phyloP scores from a whole-genome alignment of 1,284 basidiomycete genomes.

The Cutaneotrichosporon dermatis region DNA sequence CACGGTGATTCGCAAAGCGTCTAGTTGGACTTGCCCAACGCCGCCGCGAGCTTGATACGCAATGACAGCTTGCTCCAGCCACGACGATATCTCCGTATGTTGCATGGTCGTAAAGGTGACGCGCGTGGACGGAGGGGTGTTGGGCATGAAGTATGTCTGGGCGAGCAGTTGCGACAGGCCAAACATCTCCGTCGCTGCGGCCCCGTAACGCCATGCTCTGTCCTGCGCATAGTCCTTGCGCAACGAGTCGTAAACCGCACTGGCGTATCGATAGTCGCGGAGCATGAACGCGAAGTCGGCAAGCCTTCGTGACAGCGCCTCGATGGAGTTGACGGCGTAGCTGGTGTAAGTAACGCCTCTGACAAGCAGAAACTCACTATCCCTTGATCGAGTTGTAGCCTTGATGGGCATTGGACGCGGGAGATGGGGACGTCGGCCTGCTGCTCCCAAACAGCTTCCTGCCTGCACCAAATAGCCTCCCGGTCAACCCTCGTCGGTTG shows the following conservation, averaged over 20 bases:
- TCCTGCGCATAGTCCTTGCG: slow-evolving; percentile 61
- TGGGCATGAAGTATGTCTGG: slow-evolving; percentile 40
- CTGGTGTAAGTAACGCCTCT: slow-evolving; percentile 21
- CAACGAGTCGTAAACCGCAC: slow-evolving; percentile 76
- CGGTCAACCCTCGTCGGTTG: slow-evolving; percentile 78
- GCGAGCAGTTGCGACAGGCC: slow-evolving; percentile 44
- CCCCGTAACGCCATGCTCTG: slow-evolving; percentile 46
- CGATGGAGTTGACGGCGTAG: slow-evolving; percentile 50
- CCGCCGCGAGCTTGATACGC: slow-evolving; percentile 32
- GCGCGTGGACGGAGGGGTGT: slow-evolving; percentile 26
- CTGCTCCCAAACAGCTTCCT: slow-evolving; percentile 52
- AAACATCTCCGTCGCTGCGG: slow-evolving; percentile 50
- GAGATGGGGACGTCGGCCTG: slow-evolving; percentile 40
- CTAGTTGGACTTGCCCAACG: slow-evolving; percentile 41
- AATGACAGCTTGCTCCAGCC: slow-evolving; percentile 47
- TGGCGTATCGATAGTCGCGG: slow-evolving; percentile 81
- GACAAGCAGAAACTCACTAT: slow-evolving; percentile 30
- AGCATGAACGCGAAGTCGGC: slow-evolving; percentile 94
- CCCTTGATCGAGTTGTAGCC: slow-evolving; percentile 45
- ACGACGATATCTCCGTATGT: slow-evolving; percentile 44
- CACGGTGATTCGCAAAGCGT: slow-evolving; percentile 46
- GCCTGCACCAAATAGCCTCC: slow-evolving; percentile 73
- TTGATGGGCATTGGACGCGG: slow-evolving; percentile 17
- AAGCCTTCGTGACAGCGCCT: slow-evolving; percentile 58
- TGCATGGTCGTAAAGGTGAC: slow-evolving; percentile 37